These are phyloP conservation scores for Albophoma yamanashiensis DNA, from an alignment of 2,329 filamentous ascomycete species.

Conservation along the genomic window DNA sequence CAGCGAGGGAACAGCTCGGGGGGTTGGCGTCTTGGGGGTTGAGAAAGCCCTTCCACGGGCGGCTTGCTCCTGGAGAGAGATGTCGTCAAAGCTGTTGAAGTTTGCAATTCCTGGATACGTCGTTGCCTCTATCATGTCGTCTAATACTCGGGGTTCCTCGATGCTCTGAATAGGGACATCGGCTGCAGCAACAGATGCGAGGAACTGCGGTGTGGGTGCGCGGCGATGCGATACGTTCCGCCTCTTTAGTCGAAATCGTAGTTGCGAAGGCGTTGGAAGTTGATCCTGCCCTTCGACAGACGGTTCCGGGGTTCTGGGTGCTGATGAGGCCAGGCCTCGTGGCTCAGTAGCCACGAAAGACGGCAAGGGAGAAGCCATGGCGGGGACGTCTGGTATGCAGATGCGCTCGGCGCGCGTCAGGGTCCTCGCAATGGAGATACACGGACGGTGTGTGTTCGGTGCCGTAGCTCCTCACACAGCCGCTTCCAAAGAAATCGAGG, in stretches of 20 bases:
- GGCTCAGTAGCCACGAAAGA: constrained; percentile 32
- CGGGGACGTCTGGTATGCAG: constrained; percentile 11
- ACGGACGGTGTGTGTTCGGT: constrained; percentile 7
- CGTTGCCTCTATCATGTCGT: constrained; percentile 30
- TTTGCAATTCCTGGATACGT: constrained; percentile 20
- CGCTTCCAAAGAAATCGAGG: background rate
- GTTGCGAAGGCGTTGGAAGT: constrained; percentile 39
- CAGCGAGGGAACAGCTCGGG: constrained; percentile 31
- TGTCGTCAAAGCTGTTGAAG: constrained; percentile 21
- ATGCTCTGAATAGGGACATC: constrained; percentile 56
- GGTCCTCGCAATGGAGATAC: constrained; percentile 4
- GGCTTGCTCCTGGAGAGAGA: constrained; percentile 15
- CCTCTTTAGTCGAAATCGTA: constrained; percentile 43
- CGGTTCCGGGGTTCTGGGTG: constrained; percentile 44
- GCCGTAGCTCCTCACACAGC: background rate
- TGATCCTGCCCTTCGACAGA: constrained; percentile 21
- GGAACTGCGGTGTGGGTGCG: constrained; percentile 53
- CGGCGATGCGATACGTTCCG: constrained; percentile 40
- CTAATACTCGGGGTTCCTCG: constrained; percentile 39
- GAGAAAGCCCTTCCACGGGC: constrained; percentile 34
- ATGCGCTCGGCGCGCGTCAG: background rate
- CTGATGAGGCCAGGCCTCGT: constrained; percentile 28
- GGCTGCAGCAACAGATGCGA: constrained; percentile 55
- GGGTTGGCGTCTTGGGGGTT: constrained; percentile 49
- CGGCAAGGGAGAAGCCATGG: constrained; percentile 34